Evolutionary conservation across 2,329 filamentous ascomycete genomes (phyloP).

Genomic region (Hymenotorrendiella dingleyae): DNA sequence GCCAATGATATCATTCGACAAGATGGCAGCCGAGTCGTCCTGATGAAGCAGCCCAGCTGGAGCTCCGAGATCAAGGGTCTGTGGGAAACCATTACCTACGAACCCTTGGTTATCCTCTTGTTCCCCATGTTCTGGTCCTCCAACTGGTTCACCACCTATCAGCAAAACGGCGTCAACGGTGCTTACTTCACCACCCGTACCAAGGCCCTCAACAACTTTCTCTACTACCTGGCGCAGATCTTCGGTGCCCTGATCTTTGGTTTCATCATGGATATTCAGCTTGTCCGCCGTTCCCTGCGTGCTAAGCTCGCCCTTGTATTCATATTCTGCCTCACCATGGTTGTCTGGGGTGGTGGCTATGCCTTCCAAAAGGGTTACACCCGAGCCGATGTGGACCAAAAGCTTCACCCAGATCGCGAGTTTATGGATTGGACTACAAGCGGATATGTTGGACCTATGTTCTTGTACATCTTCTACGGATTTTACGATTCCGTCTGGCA

Average conservation of each 20-base stretch:
- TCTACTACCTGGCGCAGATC: conserved; percentile 80
- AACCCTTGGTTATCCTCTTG: conserved; percentile 67
- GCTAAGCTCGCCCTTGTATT: conserved; percentile 58
- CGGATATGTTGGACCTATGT: conserved; percentile 73
- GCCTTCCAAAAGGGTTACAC: conserved; percentile 64
- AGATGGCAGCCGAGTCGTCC: conserved; percentile 73
- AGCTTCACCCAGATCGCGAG: conserved; percentile 11
- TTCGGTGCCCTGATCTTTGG: conserved; percentile 70
- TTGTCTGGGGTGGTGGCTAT: conserved; percentile 78
- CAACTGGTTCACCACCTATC: conserved; percentile 77
- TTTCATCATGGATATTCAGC: conserved; percentile 57
- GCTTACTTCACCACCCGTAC: conserved; percentile 69
- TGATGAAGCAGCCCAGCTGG: conserved; percentile 90
- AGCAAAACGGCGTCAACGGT: conserved; percentile 68
- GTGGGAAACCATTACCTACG: conserved; percentile 62
- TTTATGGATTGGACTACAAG: conserved; percentile 58
- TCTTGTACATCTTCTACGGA: conserved; percentile 86
- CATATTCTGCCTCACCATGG: conserved; percentile 66
- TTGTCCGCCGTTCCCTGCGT: conserved; percentile 56
- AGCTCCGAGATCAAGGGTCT: conserved; percentile 72
- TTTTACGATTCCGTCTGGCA: conserved; percentile 90
- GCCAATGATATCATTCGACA: conserved; percentile 66
- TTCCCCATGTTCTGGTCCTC: conserved; percentile 79
- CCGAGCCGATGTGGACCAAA: conserved; percentile 33
- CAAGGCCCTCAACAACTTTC: conserved; percentile 66